Conservation (phyloP, 225 moss, liverwort and hornwort genomes). For the Lunularia cruciata region DNA sequence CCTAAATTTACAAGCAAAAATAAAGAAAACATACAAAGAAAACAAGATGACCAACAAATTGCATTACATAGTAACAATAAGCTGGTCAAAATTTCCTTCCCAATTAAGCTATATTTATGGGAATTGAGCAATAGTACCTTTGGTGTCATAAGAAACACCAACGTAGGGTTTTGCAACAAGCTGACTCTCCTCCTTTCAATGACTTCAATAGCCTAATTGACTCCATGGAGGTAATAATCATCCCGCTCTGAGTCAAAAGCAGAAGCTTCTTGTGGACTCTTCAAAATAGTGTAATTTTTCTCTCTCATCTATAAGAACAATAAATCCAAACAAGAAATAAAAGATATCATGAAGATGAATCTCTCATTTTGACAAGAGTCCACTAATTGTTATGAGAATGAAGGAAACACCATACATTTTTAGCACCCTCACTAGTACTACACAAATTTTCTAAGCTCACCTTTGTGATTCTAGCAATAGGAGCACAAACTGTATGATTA, state of each 20-base stretch:
- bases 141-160: not conserved
- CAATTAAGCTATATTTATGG: not conserved
- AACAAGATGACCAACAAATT: not conserved
- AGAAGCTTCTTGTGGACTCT: conserved; percentile 8
- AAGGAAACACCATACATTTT: no score
- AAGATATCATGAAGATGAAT: no score
- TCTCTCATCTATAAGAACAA: not conserved
- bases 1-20: not conserved
- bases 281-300: not conserved
- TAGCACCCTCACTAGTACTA: no score
- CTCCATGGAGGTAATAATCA: not conserved
- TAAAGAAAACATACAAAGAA: not conserved
- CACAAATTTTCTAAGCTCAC: no score
- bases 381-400: no score
- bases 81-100: not conserved
- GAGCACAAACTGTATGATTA: conserved; percentile 6
- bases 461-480: not conserved
- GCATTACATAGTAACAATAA: not conserved
- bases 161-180: not conserved
- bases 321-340: not conserved
- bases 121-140: conserved; percentile 14
- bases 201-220: not conserved
- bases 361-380: no score
- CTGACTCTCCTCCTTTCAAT: not conserved
- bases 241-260: not conserved